Evolutionary conservation across 2,329 filamentous ascomycete genomes (phyloP).

Genomic region (Epichloe typhina): DNA sequence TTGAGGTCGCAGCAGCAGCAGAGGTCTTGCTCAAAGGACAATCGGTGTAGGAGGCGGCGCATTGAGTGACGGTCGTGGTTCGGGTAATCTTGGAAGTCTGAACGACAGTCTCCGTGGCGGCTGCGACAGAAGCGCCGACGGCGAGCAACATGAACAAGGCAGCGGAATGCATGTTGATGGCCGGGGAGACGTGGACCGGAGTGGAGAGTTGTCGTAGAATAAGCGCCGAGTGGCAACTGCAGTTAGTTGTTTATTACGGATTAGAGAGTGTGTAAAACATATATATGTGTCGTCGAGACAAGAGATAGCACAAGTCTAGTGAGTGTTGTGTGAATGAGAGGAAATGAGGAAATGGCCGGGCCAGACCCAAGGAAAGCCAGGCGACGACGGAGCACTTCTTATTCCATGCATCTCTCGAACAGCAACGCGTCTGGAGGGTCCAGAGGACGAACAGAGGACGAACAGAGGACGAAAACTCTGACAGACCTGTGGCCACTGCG

Average conservation of each 20-base stretch:
- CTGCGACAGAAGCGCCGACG: conserved; percentile 25
- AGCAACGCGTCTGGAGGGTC: not conserved
- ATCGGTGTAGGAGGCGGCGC: conserved; percentile 29
- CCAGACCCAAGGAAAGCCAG: not conserved
- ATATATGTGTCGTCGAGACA: not conserved
- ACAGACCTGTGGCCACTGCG: not conserved
- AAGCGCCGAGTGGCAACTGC: not conserved
- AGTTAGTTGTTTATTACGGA: too few species aligned
- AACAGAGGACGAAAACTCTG: not conserved
- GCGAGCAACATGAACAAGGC: conserved; percentile 28
- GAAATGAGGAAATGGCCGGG: not conserved
- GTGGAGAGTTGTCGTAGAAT: not conserved
- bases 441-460: too few species aligned
- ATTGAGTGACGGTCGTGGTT: conserved; percentile 34
- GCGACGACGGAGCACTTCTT: not conserved
- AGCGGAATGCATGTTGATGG: conserved; percentile 33
- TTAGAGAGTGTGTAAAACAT: not conserved
- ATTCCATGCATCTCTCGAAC: not conserved
- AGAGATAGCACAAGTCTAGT: not conserved
- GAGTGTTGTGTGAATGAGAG: not conserved
- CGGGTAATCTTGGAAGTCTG: conserved; percentile 31
- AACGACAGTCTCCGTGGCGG: conserved; percentile 25
- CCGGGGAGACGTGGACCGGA: not conserved
- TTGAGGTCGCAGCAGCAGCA: conserved; percentile 3
- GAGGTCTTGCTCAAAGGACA: conserved; percentile 25